Base-by-base conservation (phyloP, 1,284 basidiomycete genomes). In the Microbotryum lychnidis-dioicae region DNA sequence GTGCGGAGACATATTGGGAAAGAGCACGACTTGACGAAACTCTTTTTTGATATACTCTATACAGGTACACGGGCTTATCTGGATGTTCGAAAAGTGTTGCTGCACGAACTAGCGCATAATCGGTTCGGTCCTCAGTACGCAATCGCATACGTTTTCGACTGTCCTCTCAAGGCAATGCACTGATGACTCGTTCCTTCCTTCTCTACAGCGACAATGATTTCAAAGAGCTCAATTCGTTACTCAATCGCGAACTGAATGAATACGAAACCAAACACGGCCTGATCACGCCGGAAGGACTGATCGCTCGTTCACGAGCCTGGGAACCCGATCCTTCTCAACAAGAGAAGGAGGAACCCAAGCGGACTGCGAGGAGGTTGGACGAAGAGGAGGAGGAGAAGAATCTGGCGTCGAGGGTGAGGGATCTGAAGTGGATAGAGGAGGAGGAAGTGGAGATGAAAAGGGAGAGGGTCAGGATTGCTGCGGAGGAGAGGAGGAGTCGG, bases 31-130 rank as follows among this genome's bases (percentile, higher is more conserved):
- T 68, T 83, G 83, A 70, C 75, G 87, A 3, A 80, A 85, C 23
- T 18, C 69, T 87, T 45, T 78, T 85, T n/a, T 87, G 85, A 9
- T 79, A 87, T 71, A 74, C 72, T 4, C 86, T 86, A 1, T 65
- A 84, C 86, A 65, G 87, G 86, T 5, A 86, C 87, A 71, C 76
- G 85, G 58, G 71, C 78, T 10, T 89, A 88, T 71, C 75, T 73
- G 27, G 84, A 87, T 2, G 78, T 86, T 33, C 78, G 86, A 50
- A 77, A 80, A 25, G 85, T 87, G 16, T 77, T 89, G 6, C 86
- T 86, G 69, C 87, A 89, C 72, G 87, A 89, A 71, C 75, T 89
- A 37, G 77, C 85, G 29, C 87, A 89, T 73, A 89, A 87, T 68
- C 80, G 84, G 0, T 84, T 83, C 80, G 77, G 81, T 2, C 81